Evolutionary conservation across 2,329 filamentous ascomycete genomes (phyloP).

Genomic region (Hortaea sp.): DNA sequence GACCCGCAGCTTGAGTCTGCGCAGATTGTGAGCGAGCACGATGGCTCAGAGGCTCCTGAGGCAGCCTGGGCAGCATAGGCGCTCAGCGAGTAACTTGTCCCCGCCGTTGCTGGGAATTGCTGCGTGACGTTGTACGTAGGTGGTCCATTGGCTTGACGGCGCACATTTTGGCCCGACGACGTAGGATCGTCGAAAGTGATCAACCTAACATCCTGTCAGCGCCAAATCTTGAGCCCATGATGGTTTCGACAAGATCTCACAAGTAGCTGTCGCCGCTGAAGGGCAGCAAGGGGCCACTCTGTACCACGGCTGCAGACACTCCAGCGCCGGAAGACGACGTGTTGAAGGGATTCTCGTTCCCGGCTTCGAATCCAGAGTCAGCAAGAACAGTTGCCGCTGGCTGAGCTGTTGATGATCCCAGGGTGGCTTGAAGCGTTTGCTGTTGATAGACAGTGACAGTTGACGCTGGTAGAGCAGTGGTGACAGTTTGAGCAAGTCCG

Average conservation of each 20-base stretch:
- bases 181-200: background rate
- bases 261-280: background rate
- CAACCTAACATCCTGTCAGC: background rate
- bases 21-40: background rate
- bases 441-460: background rate
- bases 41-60: background rate
- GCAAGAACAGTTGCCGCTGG: background rate
- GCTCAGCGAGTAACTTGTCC: background rate
- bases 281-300: background rate
- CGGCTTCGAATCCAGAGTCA: background rate
- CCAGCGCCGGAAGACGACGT: background rate
- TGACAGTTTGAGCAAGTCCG: background rate
- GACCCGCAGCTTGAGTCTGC: background rate
- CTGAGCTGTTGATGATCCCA: background rate
- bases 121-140: background rate
- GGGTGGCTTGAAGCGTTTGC: background rate
- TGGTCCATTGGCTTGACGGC: background rate
- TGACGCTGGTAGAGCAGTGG: background rate
- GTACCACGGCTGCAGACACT: background rate
- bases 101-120: background rate
- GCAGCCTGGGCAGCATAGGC: background rate
- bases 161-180: background rate
- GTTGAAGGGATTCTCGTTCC: background rate
- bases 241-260: background rate
- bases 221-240: background rate